phyloP scores from a whole-genome alignment of 306 rosid genomes.

The Citrullus mucosospermus region DNA sequence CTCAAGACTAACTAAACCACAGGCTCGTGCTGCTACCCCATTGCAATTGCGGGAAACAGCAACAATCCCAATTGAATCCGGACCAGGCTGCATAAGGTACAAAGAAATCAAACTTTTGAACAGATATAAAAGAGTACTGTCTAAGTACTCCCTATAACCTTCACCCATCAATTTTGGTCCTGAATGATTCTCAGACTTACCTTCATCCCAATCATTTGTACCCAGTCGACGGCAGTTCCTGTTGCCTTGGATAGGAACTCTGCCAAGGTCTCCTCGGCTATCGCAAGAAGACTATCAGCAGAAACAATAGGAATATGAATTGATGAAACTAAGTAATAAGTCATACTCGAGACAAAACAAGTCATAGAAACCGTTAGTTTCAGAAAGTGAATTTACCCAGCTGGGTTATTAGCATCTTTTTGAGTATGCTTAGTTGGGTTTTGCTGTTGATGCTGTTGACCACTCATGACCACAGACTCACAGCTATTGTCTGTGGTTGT shows the following conservation, averaged over 20 bases:
- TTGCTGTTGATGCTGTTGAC: slow-evolving; percentile 90
- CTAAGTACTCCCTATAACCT: background rate
- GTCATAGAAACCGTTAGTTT: background rate
- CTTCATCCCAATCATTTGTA: slow-evolving; percentile 99
- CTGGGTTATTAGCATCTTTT: slow-evolving; percentile 97
- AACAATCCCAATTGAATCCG: slow-evolving; percentile 98
- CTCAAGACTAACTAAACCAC: slow-evolving; percentile 97
- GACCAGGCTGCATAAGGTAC: slow-evolving; percentile 74
- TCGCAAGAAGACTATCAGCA: slow-evolving; percentile 62
- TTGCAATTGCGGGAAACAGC: slow-evolving; percentile 93
- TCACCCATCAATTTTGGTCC: background rate
- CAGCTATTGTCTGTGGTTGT: slow-evolving; percentile 94
- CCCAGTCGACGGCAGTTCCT: slow-evolving; percentile 99
- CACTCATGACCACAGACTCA: slow-evolving; percentile 98
- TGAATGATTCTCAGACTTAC: slow-evolving; percentile 15
- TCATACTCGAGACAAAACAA: background rate
- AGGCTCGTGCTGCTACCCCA: slow-evolving; percentile 97
- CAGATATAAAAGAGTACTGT: background rate
- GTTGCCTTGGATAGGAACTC: slow-evolving; percentile 99
- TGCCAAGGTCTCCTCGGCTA: slow-evolving; percentile 99
- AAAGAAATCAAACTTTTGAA: background rate
- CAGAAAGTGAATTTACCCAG: slow-evolving; percentile 44
- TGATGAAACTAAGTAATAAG: background rate
- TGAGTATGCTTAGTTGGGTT: slow-evolving; percentile 87
- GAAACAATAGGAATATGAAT: background rate